Evolutionary conservation across 2,329 filamentous ascomycete genomes (phyloP).

Genomic region (Pseudogymnoascus destructans): DNA sequence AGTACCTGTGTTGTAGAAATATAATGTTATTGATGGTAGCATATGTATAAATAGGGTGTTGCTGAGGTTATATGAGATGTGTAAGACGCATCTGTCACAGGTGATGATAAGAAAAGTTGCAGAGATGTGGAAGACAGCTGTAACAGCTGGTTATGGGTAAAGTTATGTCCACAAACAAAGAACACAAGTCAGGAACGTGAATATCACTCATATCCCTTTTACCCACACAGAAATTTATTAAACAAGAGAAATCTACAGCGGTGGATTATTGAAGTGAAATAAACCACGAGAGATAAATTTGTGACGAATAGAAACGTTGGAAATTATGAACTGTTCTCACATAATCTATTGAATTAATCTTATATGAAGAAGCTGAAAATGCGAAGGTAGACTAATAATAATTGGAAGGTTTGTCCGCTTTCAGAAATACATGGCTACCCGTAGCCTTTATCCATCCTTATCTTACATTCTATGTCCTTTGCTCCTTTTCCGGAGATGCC

Average conservation of each 20-base stretch:
- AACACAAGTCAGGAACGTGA: background rate
- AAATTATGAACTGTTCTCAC: background rate
- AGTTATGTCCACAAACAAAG: background rate
- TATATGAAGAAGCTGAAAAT: background rate
- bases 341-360: background rate
- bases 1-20: background rate
- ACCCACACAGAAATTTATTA: background rate
- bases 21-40: background rate
- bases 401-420: background rate
- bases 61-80: background rate
- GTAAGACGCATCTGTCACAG: background rate
- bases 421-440: background rate
- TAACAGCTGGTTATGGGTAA: background rate
- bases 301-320: background rate
- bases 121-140: background rate
- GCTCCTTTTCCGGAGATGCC: background rate
- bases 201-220: background rate
- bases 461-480: conserved; percentile 1
- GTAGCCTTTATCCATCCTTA: background rate
- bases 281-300: background rate
- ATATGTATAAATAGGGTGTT: too few species aligned
- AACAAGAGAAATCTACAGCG: background rate
- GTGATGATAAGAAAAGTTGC: background rate
- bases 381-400: background rate
- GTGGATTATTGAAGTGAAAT: background rate